phyloP scores from a whole-genome alignment of 2,329 filamentous ascomycete genomes.

The Coniella lustricola region DNA sequence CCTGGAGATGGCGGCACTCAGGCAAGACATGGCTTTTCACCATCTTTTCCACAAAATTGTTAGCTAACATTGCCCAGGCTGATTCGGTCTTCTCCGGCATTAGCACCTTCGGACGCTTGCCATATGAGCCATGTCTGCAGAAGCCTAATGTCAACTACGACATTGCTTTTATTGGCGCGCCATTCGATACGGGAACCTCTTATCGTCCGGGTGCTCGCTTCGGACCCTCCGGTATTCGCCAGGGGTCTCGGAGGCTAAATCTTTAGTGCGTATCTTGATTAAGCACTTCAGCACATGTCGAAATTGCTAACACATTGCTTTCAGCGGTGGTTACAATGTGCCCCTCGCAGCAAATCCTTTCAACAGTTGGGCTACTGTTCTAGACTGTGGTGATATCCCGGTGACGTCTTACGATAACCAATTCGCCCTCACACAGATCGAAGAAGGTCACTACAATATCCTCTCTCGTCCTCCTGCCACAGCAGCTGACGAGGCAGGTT shows the following conservation, averaged over 20 bases:
- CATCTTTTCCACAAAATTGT: background rate
- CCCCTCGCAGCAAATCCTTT: conserved; percentile 74
- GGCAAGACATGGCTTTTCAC: conserved; percentile 35
- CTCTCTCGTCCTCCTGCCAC: conserved; percentile 65
- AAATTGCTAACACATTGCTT: conserved; percentile 3
- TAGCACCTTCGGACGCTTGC: conserved; percentile 73
- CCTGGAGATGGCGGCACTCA: conserved; percentile 81
- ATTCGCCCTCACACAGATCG: conserved; percentile 76
- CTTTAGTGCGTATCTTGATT: conserved; percentile 60
- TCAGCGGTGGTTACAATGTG: conserved; percentile 81
- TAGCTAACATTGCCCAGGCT: conserved; percentile 42
- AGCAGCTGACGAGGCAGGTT: conserved; percentile 57
- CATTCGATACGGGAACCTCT: conserved; percentile 80
- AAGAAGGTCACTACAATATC: conserved; percentile 73
- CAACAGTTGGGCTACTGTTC: conserved; percentile 69
- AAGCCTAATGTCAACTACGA: conserved; percentile 66
- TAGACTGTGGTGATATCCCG: conserved; percentile 80
- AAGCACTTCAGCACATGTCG: background rate
- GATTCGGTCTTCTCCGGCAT: conserved; percentile 87
- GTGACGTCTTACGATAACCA: conserved; percentile 84
- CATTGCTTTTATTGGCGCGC: conserved; percentile 81
- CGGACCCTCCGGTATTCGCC: conserved; percentile 75
- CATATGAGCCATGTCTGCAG: conserved; percentile 66
- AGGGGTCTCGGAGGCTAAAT: conserved; percentile 79
- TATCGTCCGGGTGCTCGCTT: conserved; percentile 81